Evolutionary conservation across 179 eudicot species (phyloP), one percentile per base, ranked within the genome.

Genomic region (Spinacia oleracea): DNA sequence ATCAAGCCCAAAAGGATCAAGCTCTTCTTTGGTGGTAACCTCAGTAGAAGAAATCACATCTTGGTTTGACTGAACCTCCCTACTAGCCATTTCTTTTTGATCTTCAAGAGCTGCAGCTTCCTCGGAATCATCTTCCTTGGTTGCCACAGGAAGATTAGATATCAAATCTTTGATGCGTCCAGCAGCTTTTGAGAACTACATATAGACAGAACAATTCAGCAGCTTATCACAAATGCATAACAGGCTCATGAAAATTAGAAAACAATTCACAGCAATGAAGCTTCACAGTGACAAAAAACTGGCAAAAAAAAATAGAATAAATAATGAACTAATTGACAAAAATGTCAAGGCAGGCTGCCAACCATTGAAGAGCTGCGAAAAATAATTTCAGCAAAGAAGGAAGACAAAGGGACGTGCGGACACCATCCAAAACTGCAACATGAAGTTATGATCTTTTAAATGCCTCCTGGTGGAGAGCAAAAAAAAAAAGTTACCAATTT

Each of bases 1-100:
- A 82, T 93, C 96, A 75, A 96, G 94, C 71, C 99, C 99, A 81
- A 93, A 96, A 43, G 99, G 99, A 81, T 96, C 99, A 66, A 85
- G 76, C 77, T 90, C 97, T 78, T 85, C 90, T 77, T 85, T 70
- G n/a, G 71, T 65, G 42, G 81, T 78, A 72, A 35, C 77, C 70
- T 78, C 86, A 51, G 76, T 70, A 27, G 87, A 74, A 74, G 90
- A 77, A 65, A 55, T 72, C 43, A 42, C 72, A 64, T 83, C 89
- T 70, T 81, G 79, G 63, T 81, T 81, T 58, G 74, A 35, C 64
- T 81, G 72, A 79, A 62, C 68, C 23, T 81, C 81, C 58, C 58
- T 78, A 72, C 73, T 83, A 80, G 71, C 83, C 76, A 18, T 63
- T 51, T 82, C 86, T 31, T 83, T 70, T 81, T 84, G 84, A 12